Evolutionary conservation across 2,329 filamentous ascomycete species (phyloP), one percentile per base, ranked within the genome.

Genomic region (Talaromyces sp.): DNA sequence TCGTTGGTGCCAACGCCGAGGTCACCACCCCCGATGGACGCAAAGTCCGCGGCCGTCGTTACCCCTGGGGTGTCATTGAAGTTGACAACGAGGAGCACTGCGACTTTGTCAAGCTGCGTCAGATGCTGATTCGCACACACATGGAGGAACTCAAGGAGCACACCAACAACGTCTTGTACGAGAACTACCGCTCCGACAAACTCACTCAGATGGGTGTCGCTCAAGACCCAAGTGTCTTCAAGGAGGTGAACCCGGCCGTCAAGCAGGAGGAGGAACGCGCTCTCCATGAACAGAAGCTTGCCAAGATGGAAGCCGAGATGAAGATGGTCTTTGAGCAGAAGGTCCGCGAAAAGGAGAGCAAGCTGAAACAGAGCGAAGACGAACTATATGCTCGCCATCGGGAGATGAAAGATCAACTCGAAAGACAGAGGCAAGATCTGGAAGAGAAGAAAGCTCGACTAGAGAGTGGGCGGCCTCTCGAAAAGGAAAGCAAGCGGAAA

Each of bases 271-370:
- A 99, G 84, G 95, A 99, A 86, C 92, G 95, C 75, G 90, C 91
- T 69, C 86, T 99, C 72, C 95, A 99, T 86, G 95, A 99, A 84
- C 93, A 97, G 86, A 99, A 99, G 86, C 92, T 99, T 73, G 92
- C 94, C 81, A 99, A 99, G 92, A 99, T 99, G 95, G 95, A 99
- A 82, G 89, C 93, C 76, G 95, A 99, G 82, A 99, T 99, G 95
- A 99, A 99, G 92, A 97, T 97, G 92, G 95, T 99, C 72, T 99
- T 99, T 92, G 95, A 98, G 81, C 95, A 99, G 80, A 99, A 99
- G 90, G 95, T 99, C 37, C 89, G 92, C 71, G 95, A 99, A 82
- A 99, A 99, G 86, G 95, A 99, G 84, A 97, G 92, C 87, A 99
- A 99, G 84, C 85, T 99, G 79, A 96, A 96, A 85, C 95, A 98